Evolutionary conservation across 768 basidiomycete species (phyloP), one percentile per base, ranked within the genome.

Genomic region (Hebeloma cylindrosporum): DNA sequence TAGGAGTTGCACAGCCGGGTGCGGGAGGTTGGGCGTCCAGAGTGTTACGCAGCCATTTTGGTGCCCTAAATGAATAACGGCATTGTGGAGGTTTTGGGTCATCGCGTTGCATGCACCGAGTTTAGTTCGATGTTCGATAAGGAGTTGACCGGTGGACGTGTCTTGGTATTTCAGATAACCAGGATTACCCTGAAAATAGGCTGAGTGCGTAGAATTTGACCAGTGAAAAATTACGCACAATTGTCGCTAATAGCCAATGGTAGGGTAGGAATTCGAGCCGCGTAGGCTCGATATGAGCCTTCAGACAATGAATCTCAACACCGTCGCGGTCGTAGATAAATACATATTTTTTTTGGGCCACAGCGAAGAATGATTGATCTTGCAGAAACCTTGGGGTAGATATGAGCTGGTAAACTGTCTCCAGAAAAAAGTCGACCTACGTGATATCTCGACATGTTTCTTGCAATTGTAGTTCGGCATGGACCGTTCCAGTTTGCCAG

Each of bases 81-180:
- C 96, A 63, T 87, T 94, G 68, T 97, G 93, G 11, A 72, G 63
- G 60, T 96, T 97, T 72, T 97, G 93, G 0, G 89, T 72, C 83
- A 99, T 89, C 28, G 88, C 79, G 25, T 70, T 75, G 56, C 88
- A 92, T 7, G 85, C 77, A 3, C 96, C 94, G 18, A 95, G 77
- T 59, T 90, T 92, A 7, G 93, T 95, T 16, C 91, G 83, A 63
- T 95, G 91, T 60, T 91, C 85, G 27, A 82, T 80, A 25, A 98
- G 72, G 28, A 96, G 74, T 43, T 82, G 75, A 9, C 96, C 96
- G 0, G 93, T 98, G 3, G 95, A 93, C 0, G 91, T 94, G 60
- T 99, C 96, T 69, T 95, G 93, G 68, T 97, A 99, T 69, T 94
- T 94, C 0, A 98, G 73, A 63, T 83, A 90, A 2, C 96, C 95